Evolutionary conservation across 805 yeast genomes (phyloP).

Genomic region (Kodamaea kakaduensis): DNA sequence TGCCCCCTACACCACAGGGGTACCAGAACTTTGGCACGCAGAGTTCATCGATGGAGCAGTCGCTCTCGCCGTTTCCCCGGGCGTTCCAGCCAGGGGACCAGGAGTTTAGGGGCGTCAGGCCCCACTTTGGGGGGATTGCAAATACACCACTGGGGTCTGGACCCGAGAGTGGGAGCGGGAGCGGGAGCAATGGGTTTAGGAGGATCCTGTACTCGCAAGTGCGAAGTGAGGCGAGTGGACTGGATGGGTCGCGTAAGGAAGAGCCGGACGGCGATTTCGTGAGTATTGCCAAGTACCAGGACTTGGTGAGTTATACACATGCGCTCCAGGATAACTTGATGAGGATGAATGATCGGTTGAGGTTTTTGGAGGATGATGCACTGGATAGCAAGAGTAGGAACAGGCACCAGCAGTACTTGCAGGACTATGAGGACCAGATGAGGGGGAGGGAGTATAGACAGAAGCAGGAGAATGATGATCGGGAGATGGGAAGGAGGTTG

Average conservation of each 20-base stretch:
- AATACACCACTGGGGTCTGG: too few species aligned
- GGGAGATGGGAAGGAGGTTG: conserved; percentile 9
- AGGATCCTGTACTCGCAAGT: too few species aligned
- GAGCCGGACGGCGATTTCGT: conserved; percentile 16
- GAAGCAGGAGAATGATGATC: conserved; percentile 8
- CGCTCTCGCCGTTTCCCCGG: not conserved
- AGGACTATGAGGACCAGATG: conserved; percentile 9
- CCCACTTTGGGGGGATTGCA: too few species aligned
- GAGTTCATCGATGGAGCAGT: not conserved
- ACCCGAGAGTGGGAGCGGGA: too few species aligned
- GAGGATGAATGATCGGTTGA: conserved; percentile 25
- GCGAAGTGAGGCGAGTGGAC: not conserved
- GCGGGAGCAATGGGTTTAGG: too few species aligned
- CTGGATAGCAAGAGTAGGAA: conserved; percentile 8
- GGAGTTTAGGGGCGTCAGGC: not conserved
- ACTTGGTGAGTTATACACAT: conserved; percentile 31
- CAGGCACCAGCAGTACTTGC: conserved; percentile 4
- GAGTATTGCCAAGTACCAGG: conserved; percentile 29
- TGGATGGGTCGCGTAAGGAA: too few species aligned
- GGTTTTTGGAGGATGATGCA: conserved; percentile 24
- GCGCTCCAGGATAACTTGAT: conserved; percentile 26
- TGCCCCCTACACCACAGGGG: not conserved
- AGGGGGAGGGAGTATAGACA: conserved; percentile 11
- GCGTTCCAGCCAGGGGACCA: not conserved
- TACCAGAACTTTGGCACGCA: not conserved